A percentile compares a stretch with the other conserved stretches of the same genome.
phyloP scores from a whole-genome alignment of 164 flowering plant genomes.

The Kingdonia uniflora region DNA sequence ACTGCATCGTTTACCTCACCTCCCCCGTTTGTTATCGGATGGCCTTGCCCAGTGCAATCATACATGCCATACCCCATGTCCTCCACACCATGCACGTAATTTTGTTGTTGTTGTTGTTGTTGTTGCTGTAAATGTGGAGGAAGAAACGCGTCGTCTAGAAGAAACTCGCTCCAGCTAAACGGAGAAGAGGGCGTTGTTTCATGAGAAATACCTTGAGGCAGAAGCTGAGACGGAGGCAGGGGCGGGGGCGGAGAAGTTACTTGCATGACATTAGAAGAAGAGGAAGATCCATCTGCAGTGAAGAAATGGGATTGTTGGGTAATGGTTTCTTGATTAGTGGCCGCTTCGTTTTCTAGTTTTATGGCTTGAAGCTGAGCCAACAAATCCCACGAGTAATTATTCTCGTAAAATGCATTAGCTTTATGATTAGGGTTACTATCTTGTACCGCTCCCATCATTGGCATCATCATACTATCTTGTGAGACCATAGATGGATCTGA shows the following conservation, averaged over 20 bases:
- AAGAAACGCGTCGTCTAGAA: slow-evolving; percentile 21
- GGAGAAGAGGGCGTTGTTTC: slow-evolving; percentile 25
- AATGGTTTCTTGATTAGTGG: slow-evolving; percentile 9
- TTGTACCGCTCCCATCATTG: background rate
- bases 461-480: background rate
- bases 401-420: background rate
- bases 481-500: slow-evolving; percentile 11
- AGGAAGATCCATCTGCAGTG: slow-evolving; percentile 9
- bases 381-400: slow-evolving; percentile 34
- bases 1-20: slow-evolving; percentile 1
- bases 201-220: background rate
- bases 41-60: background rate
- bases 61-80: background rate
- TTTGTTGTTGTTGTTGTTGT: background rate
- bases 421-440: no score
- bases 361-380: slow-evolving; percentile 63
- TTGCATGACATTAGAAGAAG: slow-evolving; percentile 23
- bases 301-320: slow-evolving; percentile 6
- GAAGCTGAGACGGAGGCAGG: slow-evolving; percentile 14
- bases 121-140: slow-evolving; percentile 9
- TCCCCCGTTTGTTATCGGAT: background rate
- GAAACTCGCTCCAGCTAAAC: slow-evolving; percentile 42
- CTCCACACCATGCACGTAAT: slow-evolving; percentile 1
- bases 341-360: slow-evolving; percentile 19
- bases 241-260: slow-evolving; percentile 15